A percentile compares a stretch with the other conserved stretches of the same genome.
phyloP scores from a whole-genome alignment of 2,329 filamentous ascomycete genomes.

The Fusarium redolens region DNA sequence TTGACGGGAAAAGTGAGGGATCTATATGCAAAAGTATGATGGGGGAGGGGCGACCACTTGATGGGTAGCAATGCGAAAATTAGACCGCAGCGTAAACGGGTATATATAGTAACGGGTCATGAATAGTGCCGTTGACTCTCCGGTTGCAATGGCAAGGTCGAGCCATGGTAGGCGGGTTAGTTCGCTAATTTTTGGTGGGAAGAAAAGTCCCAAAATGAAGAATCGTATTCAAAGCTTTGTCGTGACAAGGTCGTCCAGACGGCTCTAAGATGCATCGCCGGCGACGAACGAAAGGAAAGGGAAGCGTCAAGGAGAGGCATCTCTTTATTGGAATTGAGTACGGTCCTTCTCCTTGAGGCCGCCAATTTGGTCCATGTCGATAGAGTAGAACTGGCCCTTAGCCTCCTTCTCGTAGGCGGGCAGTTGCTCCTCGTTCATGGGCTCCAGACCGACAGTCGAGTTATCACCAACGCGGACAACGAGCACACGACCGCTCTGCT shows the following conservation, averaged over 20 bases:
- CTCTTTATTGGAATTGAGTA: slow-evolving; percentile 51
- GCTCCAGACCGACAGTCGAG: slow-evolving; percentile 87
- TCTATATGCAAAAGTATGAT: slow-evolving; percentile 26
- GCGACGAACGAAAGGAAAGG: slow-evolving; percentile 37
- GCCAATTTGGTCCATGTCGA: slow-evolving; percentile 94
- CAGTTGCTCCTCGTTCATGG: slow-evolving; percentile 81
- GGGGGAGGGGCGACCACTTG: slow-evolving; percentile 35
- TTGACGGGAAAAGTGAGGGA: slow-evolving; percentile 2
- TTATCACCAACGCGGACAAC: slow-evolving; percentile 91
- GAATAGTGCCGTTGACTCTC: slow-evolving; percentile 37
- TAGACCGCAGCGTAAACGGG: slow-evolving; percentile 47
- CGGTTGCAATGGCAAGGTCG: slow-evolving; percentile 31
- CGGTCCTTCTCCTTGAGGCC: slow-evolving; percentile 90
- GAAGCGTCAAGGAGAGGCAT: slow-evolving; percentile 18
- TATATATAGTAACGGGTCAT: slow-evolving; percentile 48
- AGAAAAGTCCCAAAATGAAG: slow-evolving; percentile 17
- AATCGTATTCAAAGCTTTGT: slow-evolving; percentile 39
- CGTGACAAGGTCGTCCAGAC: slow-evolving; percentile 44
- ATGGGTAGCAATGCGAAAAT: slow-evolving; percentile 45
- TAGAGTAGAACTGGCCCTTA: slow-evolving; percentile 85
- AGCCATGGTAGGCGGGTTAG: slow-evolving; percentile 35
- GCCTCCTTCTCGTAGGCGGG: slow-evolving; percentile 90
- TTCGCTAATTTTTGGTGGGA: slow-evolving; percentile 34
- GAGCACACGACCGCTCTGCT: slow-evolving; percentile 87
- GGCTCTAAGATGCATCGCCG: slow-evolving; percentile 42